Base-by-base conservation (phyloP, 257 asterid species). In the Solanum arcanum region DNA sequence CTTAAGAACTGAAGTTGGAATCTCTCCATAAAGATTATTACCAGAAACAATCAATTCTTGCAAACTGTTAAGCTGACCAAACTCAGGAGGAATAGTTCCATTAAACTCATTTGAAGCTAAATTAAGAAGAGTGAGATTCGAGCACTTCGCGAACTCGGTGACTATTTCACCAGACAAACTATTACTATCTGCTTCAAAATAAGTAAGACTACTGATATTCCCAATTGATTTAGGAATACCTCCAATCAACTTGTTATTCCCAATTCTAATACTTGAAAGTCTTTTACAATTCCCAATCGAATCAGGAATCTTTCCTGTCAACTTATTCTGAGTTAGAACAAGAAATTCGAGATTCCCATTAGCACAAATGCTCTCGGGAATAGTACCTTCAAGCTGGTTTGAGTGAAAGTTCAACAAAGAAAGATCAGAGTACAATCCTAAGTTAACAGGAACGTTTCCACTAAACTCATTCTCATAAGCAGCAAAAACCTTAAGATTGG, bases 101-200 rank as follows among this genome's bases (percentile, higher is more conserved):
- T 91, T 89, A 83, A 95, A 96, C 25, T 92, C 92, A 87, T 97
- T 97, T 9, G 98, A 94, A 72, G 99, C 99, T 80, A 97, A 89
- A 86, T 96, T 97, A 69, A 97, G 97, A 10, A 97, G 98, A 31
- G 96, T 92, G 12, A 96, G 94, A 87, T 97, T 97, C 6, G 93
- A 87, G 89, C 99, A 97, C 72, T 87, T 91, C 0, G 98, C 93
- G 82, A 97, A 95, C 83, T 95, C 99, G 16, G 90, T 56, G 64
- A 91, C 94, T 87, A 97, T 95, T 91, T 91, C 98, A 47, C 99
- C 99, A 2, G 98, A 92, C 20, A 97, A 96, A 89, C 90, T 88
- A 87, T 97, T 97, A 52, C 92, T 91, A 86, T 94, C 97, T 0
- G 97, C 99, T 88, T 97, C 99, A 90, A 97, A 97, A 86, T 97